phyloP scores from a whole-genome alignment of 345 rosid genomes.

The Citrus unshiu region DNA sequence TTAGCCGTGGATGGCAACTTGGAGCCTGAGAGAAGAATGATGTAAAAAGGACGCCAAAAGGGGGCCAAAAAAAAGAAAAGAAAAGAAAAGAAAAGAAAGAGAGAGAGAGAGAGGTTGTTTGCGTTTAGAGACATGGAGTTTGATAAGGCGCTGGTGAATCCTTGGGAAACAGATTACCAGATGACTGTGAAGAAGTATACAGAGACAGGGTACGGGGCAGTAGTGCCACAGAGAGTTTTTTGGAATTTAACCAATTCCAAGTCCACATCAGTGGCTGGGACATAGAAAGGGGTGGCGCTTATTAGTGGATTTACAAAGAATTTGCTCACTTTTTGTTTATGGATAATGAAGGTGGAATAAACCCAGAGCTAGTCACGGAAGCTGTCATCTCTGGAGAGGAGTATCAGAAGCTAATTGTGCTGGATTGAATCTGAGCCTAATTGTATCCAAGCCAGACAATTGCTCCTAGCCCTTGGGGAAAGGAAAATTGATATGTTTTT shows the following conservation, averaged over 20 bases:
- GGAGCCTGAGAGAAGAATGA: slow-evolving; percentile 24
- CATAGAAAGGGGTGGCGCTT: slow-evolving; percentile 44
- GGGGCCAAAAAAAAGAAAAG: too few species aligned
- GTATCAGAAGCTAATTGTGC: too few species aligned
- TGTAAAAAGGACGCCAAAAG: too few species aligned
- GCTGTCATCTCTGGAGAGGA: too few species aligned
- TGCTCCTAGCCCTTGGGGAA: too few species aligned
- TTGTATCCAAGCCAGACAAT: not conserved
- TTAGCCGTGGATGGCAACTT: slow-evolving; percentile 27
- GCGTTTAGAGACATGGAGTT: slow-evolving; percentile 76
- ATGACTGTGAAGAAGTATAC: slow-evolving; percentile 36
- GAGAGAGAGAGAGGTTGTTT: slow-evolving; percentile 41
- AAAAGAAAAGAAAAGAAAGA: too few species aligned
- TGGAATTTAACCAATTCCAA: slow-evolving; percentile 59
- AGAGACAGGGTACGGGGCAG: slow-evolving; percentile 44
- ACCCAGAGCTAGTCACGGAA: slow-evolving; percentile 19
- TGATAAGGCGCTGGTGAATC: slow-evolving; percentile 27
- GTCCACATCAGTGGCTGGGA: slow-evolving; percentile 41
- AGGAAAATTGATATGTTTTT: too few species aligned
- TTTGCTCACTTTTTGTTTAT: slow-evolving; percentile 46
- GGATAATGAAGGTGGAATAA: slow-evolving; percentile 31
- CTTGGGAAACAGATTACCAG: slow-evolving; percentile 51
- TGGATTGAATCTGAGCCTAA: slow-evolving; percentile 19
- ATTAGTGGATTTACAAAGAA: slow-evolving; percentile 72
- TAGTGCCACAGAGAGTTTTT: slow-evolving; percentile 52